These are phyloP conservation scores for Insectozyma bohioensis DNA, from an alignment of 1,139 yeast species.

Conservation along the genomic window DNA sequence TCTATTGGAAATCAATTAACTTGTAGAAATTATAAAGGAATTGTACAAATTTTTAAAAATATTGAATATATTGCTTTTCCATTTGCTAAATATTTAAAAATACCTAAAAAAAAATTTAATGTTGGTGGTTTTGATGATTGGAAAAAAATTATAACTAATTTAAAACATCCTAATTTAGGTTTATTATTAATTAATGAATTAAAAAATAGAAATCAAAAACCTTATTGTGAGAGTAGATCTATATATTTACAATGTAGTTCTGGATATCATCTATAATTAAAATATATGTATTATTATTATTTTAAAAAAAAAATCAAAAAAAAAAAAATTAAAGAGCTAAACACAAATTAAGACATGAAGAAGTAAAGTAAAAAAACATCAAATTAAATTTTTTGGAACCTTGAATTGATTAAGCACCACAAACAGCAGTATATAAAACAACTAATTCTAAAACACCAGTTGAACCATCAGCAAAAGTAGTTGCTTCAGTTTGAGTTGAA, in stretches of 20 bases:
- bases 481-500: slow-evolving; percentile 22
- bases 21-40: slow-evolving; percentile 11
- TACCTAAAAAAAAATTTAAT: slow-evolving; percentile 2
- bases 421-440: slow-evolving; percentile 29
- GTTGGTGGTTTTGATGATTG: slow-evolving; percentile 1
- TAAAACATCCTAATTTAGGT: slow-evolving; percentile 11
- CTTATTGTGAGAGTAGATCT: slow-evolving; percentile 14
- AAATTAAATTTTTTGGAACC: neutral
- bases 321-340: slow-evolving; percentile 1
- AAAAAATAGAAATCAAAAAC: slow-evolving; percentile 9
- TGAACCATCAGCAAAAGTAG: slow-evolving; percentile 25
- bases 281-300: too few relatives aligned
- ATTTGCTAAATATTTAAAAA: slow-evolving; percentile 9
- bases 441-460: slow-evolving; percentile 33
- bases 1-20: slow-evolving; percentile 6
- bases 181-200: slow-evolving; percentile 12
- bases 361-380: neutral
- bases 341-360: neutral
- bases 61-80: slow-evolving; percentile 10
- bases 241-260: slow-evolving; percentile 11
- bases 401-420: slow-evolving; percentile 13
- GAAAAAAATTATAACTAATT: slow-evolving; percentile 6
- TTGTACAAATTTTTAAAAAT: slow-evolving; percentile 10
- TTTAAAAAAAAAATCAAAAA: neutral
- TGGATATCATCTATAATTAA: too few relatives aligned